A percentile compares a stretch with the other conserved stretches of the same genome.
Conservation (phyloP, 768 basidiomycete species). For the Leucosporidium creatinivorum region DNA sequence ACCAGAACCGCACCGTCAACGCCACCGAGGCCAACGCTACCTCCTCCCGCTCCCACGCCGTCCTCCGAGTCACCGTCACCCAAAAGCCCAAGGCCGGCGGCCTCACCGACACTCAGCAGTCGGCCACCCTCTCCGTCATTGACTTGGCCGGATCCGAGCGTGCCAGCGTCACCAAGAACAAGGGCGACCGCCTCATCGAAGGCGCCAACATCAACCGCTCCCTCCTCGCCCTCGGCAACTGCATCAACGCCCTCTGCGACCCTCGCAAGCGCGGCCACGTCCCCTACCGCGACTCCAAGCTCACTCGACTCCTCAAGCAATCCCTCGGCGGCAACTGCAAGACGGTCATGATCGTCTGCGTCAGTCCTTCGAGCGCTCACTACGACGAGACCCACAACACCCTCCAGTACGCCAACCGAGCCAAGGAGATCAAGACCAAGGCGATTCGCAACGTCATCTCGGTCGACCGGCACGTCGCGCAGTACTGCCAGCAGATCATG, state of each 20-base stretch:
- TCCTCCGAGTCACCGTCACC: slow-evolving; percentile 87
- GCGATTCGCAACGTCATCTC: slow-evolving; percentile 91
- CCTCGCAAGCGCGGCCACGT: slow-evolving; percentile 73
- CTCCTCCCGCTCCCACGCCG: slow-evolving; percentile 94
- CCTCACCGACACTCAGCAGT: slow-evolving; percentile 68
- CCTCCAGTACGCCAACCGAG: slow-evolving; percentile 91
- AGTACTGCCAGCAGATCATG: slow-evolving; percentile 91
- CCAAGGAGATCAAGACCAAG: slow-evolving; percentile 96
- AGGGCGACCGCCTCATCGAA: slow-evolving; percentile 97
- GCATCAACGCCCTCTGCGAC: slow-evolving; percentile 96
- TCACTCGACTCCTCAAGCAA: slow-evolving; percentile 94
- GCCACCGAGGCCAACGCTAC: slow-evolving; percentile 95
- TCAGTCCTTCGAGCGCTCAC: slow-evolving; percentile 88
- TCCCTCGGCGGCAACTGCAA: slow-evolving; percentile 98
- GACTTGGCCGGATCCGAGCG: slow-evolving; percentile 96
- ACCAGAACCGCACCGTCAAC: slow-evolving; percentile 78
- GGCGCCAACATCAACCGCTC: slow-evolving; percentile 99
- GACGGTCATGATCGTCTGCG: slow-evolving; percentile 98
- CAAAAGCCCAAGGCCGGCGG: slow-evolving; percentile 64
- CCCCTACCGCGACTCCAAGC: slow-evolving; percentile 96
- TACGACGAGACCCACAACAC: slow-evolving; percentile 99
- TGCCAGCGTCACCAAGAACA: slow-evolving; percentile 90
- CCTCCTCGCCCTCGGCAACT: slow-evolving; percentile 90
- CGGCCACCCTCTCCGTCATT: slow-evolving; percentile 93
- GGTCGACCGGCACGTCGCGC: slow-evolving; percentile 87